Evolutionary conservation across 345 rosid species (phyloP), one percentile per base, ranked within the genome.

Genomic region (Sisymbrium irio): DNA sequence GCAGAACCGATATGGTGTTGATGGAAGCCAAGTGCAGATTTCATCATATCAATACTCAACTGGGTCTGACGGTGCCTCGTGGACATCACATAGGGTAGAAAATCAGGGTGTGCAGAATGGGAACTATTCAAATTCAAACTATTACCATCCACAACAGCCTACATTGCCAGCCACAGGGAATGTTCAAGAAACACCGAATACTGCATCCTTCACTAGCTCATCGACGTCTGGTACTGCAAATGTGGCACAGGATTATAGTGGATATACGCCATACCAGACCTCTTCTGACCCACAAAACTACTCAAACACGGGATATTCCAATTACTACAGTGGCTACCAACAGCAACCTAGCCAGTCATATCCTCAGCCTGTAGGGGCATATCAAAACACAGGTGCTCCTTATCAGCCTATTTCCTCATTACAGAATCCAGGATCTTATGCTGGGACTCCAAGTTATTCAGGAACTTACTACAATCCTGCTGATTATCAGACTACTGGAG

Each of bases 391-490:
- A 87, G 94, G 98, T 90, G 93, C 90, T 89, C 86, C 97, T 90
- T 90, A 86, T 87, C 97, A 92, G 93, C 98, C 98, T 87, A 77
- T 88, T 89, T 90, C 97, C 85, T 88, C 99, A 70, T 90, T 90
- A 92, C 99, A 85, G 96, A 96, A 92, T 88, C 81, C 96, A 69
- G 98, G 96, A 92, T 96, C 99, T 86, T 88, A 90, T 96, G 87
- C 96, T 86, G 98, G 87, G 88, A 85, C 98, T 83, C 77, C 95
- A 81, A 85, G 92, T 90, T 89, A 90, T 89, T 80, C 99, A 83
- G 81, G 89, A 88, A 86, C 96, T 89, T 90, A 96, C 86, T 86
- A 90, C 92, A 87, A 86, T 90, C 91, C 97, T 85, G 98, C 84
- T 90, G 92, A 92, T 90, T 96, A 96, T 87, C 99, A 96, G 98